Evolutionary conservation across 257 asterid species (phyloP).

Genomic region (Nyctanthes arbortristis): DNA sequence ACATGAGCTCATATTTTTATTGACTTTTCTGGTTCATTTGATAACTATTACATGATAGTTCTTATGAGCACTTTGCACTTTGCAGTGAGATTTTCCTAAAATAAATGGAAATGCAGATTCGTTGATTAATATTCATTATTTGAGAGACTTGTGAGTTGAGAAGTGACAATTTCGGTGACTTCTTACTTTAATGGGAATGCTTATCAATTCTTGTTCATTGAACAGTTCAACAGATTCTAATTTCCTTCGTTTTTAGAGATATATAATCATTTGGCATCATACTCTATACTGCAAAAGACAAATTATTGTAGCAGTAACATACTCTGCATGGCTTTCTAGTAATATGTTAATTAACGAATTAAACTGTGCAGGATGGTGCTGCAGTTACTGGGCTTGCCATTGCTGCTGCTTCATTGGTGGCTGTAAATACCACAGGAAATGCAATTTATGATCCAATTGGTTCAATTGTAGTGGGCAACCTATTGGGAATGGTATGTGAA

Average conservation of each 20-base stretch:
- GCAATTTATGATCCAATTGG: slow-evolving; percentile 96
- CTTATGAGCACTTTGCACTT: too few relatives aligned
- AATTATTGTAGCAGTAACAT: neutral
- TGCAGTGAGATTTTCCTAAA: neutral
- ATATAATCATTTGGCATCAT: slow-evolving; percentile 8
- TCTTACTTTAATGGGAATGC: neutral
- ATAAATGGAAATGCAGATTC: neutral
- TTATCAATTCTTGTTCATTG: neutral
- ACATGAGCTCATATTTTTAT: slow-evolving; percentile 12
- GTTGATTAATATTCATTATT: neutral
- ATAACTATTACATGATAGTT: slow-evolving; percentile 4
- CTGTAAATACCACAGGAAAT: slow-evolving; percentile 86
- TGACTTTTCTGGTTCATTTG: neutral
- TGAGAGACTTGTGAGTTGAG: neutral
- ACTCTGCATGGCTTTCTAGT: slow-evolving; percentile 19
- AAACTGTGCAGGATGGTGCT: slow-evolving; percentile 84
- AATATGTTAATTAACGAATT: slow-evolving; percentile 12
- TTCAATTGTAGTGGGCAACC: slow-evolving; percentile 89
- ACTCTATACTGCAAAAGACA: neutral
- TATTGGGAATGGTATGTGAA: slow-evolving; percentile 86
- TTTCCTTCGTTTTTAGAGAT: slow-evolving; percentile 16
- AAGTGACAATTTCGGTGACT: neutral
- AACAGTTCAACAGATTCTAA: neutral
- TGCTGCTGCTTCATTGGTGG: slow-evolving; percentile 95
- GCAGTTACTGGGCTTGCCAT: slow-evolving; percentile 96